Evolutionary conservation across 2,329 filamentous ascomycete species (phyloP).

Genomic region (Aspergillus sp.): DNA sequence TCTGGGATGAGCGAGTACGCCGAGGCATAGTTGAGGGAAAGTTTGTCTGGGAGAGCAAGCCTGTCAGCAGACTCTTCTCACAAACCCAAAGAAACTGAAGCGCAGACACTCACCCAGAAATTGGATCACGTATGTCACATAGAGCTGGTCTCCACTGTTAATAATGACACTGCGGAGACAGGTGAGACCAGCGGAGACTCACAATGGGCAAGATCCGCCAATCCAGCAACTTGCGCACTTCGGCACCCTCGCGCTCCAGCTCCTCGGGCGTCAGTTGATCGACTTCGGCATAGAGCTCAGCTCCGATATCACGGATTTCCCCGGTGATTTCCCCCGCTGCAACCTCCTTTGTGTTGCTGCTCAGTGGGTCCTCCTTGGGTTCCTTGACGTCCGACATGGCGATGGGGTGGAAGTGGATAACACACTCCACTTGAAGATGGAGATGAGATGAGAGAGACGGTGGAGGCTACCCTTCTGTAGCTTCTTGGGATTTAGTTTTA

Average conservation of each 20-base stretch:
- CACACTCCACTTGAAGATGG: background rate
- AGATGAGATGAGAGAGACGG: background rate
- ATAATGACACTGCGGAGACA: background rate
- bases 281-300: constrained; percentile 46
- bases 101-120: constrained; percentile 37
- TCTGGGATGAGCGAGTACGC: constrained; percentile 45
- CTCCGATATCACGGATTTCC: constrained; percentile 41
- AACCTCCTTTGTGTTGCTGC: constrained; percentile 18
- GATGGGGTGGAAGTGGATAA: background rate
- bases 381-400: constrained; percentile 18
- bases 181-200: constrained; percentile 5
- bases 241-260: constrained; percentile 42
- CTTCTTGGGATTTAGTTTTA: background rate
- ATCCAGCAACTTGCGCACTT: constrained; percentile 46
- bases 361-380: constrained; percentile 12
- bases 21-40: constrained; percentile 36
- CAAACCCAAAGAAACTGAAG: background rate
- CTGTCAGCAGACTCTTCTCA: background rate
- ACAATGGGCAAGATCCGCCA: constrained; percentile 50
- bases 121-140: constrained; percentile 46
- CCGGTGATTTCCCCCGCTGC: constrained; percentile 22
- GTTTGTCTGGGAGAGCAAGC: constrained; percentile 20
- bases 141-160: constrained; percentile 27
- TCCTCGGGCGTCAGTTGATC: constrained; percentile 45
- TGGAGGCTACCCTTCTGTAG: background rate